phyloP scores from a whole-genome alignment of 257 asterid genomes.

The Gentiana dahurica region DNA sequence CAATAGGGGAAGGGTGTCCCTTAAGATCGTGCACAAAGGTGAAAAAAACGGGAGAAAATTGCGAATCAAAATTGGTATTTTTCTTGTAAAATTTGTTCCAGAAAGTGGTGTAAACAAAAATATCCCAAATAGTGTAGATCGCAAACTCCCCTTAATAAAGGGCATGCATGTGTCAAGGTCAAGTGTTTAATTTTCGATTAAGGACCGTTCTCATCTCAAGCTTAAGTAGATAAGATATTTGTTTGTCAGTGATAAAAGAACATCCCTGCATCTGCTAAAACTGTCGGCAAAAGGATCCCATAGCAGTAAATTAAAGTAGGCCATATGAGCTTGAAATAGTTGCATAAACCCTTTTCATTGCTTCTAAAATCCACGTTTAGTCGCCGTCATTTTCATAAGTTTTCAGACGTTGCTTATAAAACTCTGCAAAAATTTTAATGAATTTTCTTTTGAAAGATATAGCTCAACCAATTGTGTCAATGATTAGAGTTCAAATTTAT shows the following conservation, averaged over 20 bases:
- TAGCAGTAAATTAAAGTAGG: neutral
- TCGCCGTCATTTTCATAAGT: neutral
- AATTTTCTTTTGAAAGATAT: slow-evolving; percentile 1
- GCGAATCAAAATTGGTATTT: too few relatives aligned
- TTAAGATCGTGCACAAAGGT: too few relatives aligned
- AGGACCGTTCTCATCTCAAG: too few relatives aligned
- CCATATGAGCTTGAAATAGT: neutral
- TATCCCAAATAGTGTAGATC: too few relatives aligned
- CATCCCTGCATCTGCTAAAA: slow-evolving; percentile 1
- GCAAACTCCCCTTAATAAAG: too few relatives aligned
- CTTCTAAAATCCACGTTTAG: neutral
- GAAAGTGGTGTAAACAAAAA: too few relatives aligned
- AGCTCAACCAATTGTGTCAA: slow-evolving; percentile 1
- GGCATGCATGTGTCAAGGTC: too few relatives aligned
- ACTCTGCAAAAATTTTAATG: neutral
- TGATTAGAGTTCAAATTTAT: neutral
- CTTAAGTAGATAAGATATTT: too few relatives aligned
- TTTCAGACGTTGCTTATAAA: neutral
- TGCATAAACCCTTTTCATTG: slow-evolving; percentile 2
- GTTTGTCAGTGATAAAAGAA: neutral
- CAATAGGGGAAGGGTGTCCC: too few relatives aligned
- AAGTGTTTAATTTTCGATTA: too few relatives aligned
- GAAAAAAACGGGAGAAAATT: too few relatives aligned
- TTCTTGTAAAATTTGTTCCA: too few relatives aligned
- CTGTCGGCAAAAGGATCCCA: slow-evolving; percentile 5